Base-by-base conservation (phyloP, 1,284 basidiomycete genomes). In the Cryptococcus maquisensis region DNA sequence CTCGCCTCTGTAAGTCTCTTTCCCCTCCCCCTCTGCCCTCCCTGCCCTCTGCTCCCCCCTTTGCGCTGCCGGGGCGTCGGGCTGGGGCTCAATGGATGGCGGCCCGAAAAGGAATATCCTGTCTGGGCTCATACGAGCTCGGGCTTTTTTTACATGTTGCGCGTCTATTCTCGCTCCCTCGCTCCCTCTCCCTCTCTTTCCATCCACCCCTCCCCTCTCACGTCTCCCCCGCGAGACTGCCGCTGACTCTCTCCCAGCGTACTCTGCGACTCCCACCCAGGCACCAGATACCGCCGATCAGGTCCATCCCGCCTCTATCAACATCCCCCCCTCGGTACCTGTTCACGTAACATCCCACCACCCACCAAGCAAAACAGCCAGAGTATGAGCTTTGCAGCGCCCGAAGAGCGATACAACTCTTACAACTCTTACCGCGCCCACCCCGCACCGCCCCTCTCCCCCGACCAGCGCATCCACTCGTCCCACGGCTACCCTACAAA, bases 381-480 rank as follows among this genome's bases (percentile, higher is more conserved):
- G 41, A 40, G 0, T 5, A 63, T 61, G 43, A 60, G 47, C 54
- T 75, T 75, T n/a, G 71, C 67, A 44, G 55, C 59, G 3, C 52
- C 57, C n/a, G 64, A 67, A 48, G 60, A 66, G 36, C 55, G 64
- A 42, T 64, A 64, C 54, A 52, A 44, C 12, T 52, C 52, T 7
- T 47, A 41, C 40, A 67, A 68, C 51, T 64, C 65, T 51, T 49
- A 60, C 39, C 63, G 65, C 36, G 56, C 63, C 7, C 69, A 67
- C 4, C 64, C 62, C 20, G 69, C 67, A 20, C 55, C 60, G 10
- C 56, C 60, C 32, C 42, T 68, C 15, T 60, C 58, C 7, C 58
- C 58, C 4, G 58, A 54, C 38, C 64, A 68, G 42, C 56, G 66
- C 41, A 60, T 67, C 21, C 62, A 69, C 54, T 67, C 67, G 3